Conservation (phyloP, 1,139 yeast genomes). For the Candida tunisiensis region DNA sequence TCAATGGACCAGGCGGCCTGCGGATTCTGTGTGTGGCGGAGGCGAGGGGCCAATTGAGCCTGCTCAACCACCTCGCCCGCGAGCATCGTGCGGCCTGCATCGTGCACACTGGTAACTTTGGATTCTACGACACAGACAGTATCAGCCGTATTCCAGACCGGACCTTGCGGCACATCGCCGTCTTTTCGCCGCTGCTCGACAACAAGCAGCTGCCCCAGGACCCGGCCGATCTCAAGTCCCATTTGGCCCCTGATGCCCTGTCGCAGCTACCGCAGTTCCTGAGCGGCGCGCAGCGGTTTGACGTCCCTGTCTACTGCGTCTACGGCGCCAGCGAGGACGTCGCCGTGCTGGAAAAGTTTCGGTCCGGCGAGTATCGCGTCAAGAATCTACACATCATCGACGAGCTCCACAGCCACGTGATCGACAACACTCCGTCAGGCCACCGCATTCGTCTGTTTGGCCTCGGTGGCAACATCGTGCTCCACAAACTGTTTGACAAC, state of each 20-base stretch:
- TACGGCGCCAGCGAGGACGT: slow-evolving; percentile 70
- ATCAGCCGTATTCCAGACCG: slow-evolving; percentile 27
- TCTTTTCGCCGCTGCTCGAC: slow-evolving; percentile 44
- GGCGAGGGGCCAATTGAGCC: slow-evolving; percentile 32
- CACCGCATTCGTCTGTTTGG: slow-evolving; percentile 44
- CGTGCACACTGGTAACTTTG: slow-evolving; percentile 67
- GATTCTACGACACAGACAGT: slow-evolving; percentile 50
- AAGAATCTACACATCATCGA: slow-evolving; percentile 47
- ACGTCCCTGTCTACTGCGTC: slow-evolving; percentile 58
- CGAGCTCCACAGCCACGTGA: slow-evolving; percentile 25
- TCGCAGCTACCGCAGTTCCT: slow-evolving; percentile 40
- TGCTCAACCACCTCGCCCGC: slow-evolving; percentile 29
- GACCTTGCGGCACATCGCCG: slow-evolving; percentile 42
- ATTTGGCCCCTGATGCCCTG: slow-evolving; percentile 21
- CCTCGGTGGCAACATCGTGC: slow-evolving; percentile 53
- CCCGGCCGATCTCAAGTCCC: slow-evolving; percentile 23
- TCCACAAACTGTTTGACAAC: slow-evolving; percentile 53
- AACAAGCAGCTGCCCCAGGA: slow-evolving; percentile 24
- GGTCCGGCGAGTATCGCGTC: slow-evolving; percentile 32
- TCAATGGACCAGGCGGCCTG: too few relatives aligned
- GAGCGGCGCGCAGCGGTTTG: slow-evolving; percentile 27
- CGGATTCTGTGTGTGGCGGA: slow-evolving; percentile 39
- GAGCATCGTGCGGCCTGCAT: slow-evolving; percentile 31
- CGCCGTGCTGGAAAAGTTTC: slow-evolving; percentile 41
- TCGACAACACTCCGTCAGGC: slow-evolving; percentile 22